Evolutionary conservation across 495 filamentous ascomycete genomes (phyloP), one percentile per base, ranked within the genome.

Genomic region (Daldinia concentrica): DNA sequence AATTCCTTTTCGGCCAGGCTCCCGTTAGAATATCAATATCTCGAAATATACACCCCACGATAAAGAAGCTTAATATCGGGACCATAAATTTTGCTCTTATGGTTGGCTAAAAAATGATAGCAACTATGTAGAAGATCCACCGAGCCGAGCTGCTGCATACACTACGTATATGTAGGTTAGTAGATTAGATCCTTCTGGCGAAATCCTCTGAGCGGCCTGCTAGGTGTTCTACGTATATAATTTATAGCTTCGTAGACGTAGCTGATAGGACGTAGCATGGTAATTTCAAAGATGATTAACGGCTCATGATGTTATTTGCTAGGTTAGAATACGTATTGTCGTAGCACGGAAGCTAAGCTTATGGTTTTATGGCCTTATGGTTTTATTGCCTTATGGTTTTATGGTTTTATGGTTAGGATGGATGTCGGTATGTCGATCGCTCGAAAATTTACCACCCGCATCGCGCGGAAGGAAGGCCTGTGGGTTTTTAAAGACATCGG

Each of bases 161-260:
- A n/a, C n/a, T n/a, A n/a, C 34, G 32, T 58, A 57, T 39, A 27
- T 66, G 41, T 43, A 48, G 27, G 58, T 24, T 24, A 66, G 39
- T 32, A 19, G n/a, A 26, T 59, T 22, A 68, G 64, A 68, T 73
- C 70, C 70, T 68, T 65, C 60, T 60, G 54, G 43, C 60, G 43
- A 64, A 26, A 54, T n/a, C 54, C 22, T 43, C 50, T 56, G 50
- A 55, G 39, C 19, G 37, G 17, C 55, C 34, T 29, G 12, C 6
- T 30, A 45, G 52, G 27, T 66, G 52, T 66, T 72, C 63, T 48
- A 48, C 30, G 37, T 64, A 68, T 64, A 68, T 48, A 24, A 11
- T 12, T 48, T 24, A 24, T 48, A 24, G 19, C 9, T 24, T 48
- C 43, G 19, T 22, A 48, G 19, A 22, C 5, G 19, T 24, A 19